Conservation (phyloP, 805 yeast species). For the Candida dajiaensis region DNA sequence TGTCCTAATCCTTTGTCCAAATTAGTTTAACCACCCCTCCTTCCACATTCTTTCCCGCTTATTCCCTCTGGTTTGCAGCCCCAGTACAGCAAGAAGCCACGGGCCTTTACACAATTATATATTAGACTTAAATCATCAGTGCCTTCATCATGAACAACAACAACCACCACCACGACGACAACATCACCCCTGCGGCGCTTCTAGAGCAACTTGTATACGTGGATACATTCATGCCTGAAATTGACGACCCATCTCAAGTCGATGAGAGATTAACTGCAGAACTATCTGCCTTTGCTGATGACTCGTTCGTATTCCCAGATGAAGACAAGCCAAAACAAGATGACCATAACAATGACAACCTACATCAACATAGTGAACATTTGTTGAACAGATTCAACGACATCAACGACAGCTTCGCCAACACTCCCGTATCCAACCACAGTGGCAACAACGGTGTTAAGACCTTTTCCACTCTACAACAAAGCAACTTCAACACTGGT, state of each 20-base stretch:
- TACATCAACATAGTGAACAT: conserved; percentile 11
- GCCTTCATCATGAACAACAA: background rate
- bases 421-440: background rate
- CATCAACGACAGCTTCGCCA: conserved; percentile 1
- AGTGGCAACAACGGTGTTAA: conserved; percentile 2
- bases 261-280: conserved; percentile 56
- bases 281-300: conserved; percentile 79
- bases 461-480: conserved; percentile 9
- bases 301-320: conserved; percentile 73
- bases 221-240: conserved; percentile 63
- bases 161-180: conserved; percentile 4
- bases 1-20: background rate
- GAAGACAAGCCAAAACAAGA: conserved; percentile 54
- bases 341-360: conserved; percentile 7
- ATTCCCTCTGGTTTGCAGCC: background rate
- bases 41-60: background rate
- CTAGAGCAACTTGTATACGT: conserved; percentile 76
- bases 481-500: conserved; percentile 7
- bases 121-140: background rate
- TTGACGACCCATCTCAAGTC: conserved; percentile 34
- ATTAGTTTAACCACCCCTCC: background rate
- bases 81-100: background rate
- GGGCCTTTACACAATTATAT: background rate
- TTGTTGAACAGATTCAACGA: conserved; percentile 10
- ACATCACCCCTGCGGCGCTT: conserved; percentile 37